Evolutionary conservation across 768 basidiomycete species (phyloP).

Genomic region (Amanita pseudoporphyria): DNA sequence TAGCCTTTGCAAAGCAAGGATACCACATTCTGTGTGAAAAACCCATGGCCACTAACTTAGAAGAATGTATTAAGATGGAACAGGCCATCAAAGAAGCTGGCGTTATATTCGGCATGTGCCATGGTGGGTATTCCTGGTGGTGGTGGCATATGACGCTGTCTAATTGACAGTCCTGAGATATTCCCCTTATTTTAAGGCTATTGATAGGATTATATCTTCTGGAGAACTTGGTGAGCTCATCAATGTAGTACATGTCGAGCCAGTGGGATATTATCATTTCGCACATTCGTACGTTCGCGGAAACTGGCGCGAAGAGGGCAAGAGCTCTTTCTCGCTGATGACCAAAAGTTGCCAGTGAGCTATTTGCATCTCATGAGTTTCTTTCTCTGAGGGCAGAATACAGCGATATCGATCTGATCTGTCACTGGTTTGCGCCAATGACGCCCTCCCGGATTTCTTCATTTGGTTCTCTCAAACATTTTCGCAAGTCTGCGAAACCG

Average conservation of each 20-base stretch:
- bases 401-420: slow-evolving; percentile 81
- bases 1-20: slow-evolving; percentile 70
- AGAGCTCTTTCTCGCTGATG: slow-evolving; percentile 76
- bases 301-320: slow-evolving; percentile 62
- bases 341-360: slow-evolving; percentile 87
- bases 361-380: neutral
- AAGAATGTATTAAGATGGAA: slow-evolving; percentile 71
- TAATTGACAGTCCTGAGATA: slow-evolving; percentile 66
- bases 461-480: slow-evolving; percentile 81
- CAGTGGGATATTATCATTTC: slow-evolving; percentile 82
- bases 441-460: slow-evolving; percentile 66
- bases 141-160: neutral
- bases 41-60: slow-evolving; percentile 73
- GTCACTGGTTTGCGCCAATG: slow-evolving; percentile 64
- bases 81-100: slow-evolving; percentile 57
- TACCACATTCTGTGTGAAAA: slow-evolving; percentile 92
- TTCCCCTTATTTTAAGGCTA: slow-evolving; percentile 69
- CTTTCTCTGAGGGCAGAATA: slow-evolving; percentile 6
- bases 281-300: slow-evolving; percentile 85
- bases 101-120: slow-evolving; percentile 79
- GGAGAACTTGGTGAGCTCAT: slow-evolving; percentile 67
- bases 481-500: slow-evolving; percentile 67
- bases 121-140: slow-evolving; percentile 41
- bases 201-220: slow-evolving; percentile 63
- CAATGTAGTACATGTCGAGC: slow-evolving; percentile 79